These are phyloP conservation scores for Rhododendron williamsianum DNA, from an alignment of 148 eudicot genomes.

Conservation along the genomic window DNA sequence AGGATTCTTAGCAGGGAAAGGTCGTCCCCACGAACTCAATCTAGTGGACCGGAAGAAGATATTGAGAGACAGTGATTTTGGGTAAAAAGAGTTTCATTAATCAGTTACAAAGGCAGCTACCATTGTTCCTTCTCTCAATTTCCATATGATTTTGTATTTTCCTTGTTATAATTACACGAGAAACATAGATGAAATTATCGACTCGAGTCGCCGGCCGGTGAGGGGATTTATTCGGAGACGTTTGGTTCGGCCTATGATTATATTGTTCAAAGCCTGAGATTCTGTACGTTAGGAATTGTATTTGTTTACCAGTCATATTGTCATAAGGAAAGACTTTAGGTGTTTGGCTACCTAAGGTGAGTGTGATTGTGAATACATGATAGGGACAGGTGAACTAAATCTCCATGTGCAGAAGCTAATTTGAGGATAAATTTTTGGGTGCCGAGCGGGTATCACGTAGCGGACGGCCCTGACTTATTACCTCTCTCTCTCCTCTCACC, in stretches of 20 bases:
- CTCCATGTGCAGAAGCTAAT: neutral
- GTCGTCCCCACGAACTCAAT: conserved; percentile 31
- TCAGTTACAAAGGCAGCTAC: neutral
- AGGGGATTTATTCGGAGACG: neutral
- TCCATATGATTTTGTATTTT: neutral
- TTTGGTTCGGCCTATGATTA: neutral
- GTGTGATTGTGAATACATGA: neutral
- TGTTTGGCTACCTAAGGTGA: conserved; percentile 8
- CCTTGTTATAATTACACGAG: neutral
- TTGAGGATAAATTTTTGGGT: too few species aligned
- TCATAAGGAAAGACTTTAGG: neutral
- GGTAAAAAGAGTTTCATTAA: neutral
- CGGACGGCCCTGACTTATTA: too few species aligned
- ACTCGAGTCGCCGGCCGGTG: neutral
- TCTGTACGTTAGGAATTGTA: neutral
- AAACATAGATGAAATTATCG: neutral
- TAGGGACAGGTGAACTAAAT: neutral
- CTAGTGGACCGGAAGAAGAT: conserved; percentile 29
- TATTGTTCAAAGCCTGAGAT: neutral
- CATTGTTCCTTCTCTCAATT: neutral
- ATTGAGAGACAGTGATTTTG: conserved; percentile 35
- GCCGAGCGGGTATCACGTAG: too few species aligned
- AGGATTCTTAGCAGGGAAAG: conserved; percentile 46
- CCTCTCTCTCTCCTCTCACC: too few species aligned
- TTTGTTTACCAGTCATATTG: neutral